Evolutionary conservation across 2,329 filamentous ascomycete genomes (phyloP), one percentile per base, ranked within the genome.

Genomic region (Monosporascus cannonballus): DNA sequence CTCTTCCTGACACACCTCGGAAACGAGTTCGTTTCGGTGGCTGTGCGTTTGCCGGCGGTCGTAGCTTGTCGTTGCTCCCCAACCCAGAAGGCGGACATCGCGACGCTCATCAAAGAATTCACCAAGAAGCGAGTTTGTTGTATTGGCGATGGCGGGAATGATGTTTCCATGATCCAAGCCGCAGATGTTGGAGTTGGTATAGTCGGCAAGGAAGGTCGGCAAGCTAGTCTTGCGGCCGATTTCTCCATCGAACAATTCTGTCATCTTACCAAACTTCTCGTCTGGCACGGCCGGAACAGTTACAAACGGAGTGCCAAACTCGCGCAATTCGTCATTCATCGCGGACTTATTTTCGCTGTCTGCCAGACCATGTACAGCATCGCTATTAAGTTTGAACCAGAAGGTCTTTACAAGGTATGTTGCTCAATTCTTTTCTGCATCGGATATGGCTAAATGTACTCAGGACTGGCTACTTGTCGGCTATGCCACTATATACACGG

Each of bases 331-430:
- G 93, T 99, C 63, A 99, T 99, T 63, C 95, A 99, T 68, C 88
- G 94, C 64, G 94, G 94, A 49, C 76, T 99, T 45, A 96, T 99
- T 64, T 96, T 99, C 65, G 87, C 84, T 51, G 91, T 97, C 27
- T 96, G 92, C 64, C 94, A 99, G 73, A 97, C 94, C 1, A 91
- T 99, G 79, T 99, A 93, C 76, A 95, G 89, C 68, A 95, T 97
- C 56, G 92, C 93, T 6, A 87, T 90, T 54, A 83, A 87, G 55
- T 96, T 96, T 67, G 90, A 96, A 68, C 95, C 94, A 0, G 90
- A 96, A 62, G 94, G 93, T 30, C 76, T 99, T 8, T 99, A 97
- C 77, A 90, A 86, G 72, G 79, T 80, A 71, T 60, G 57, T 53
- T 44, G 18, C 8, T 48, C 2, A 1, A 6, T 17, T 4, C 2